Conservation (phyloP, 495 filamentous ascomycete species). For the Neurospora africana region DNA sequence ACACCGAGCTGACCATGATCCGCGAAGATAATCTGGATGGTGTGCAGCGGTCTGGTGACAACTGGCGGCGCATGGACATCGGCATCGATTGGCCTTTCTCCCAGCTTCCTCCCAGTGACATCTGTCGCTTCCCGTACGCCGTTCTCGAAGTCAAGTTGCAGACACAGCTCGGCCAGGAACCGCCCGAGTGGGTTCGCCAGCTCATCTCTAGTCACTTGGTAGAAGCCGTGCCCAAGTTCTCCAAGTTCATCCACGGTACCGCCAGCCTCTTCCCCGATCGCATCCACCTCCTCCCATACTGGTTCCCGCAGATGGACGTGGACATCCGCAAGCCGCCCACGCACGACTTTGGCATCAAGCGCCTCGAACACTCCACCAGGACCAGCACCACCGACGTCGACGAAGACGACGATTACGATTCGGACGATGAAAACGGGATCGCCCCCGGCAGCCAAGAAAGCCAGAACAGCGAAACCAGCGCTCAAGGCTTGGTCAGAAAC, state of each 20-base stretch:
- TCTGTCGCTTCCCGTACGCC: constrained; percentile 90
- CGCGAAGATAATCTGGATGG: constrained; percentile 94
- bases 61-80: constrained; percentile 97
- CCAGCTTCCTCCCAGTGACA: constrained; percentile 73
- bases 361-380: constrained; percentile 61
- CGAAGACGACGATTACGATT: constrained; percentile 49
- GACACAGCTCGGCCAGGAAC: constrained; percentile 93
- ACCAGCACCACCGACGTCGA: constrained; percentile 69
- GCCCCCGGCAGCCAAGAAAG: neutral
- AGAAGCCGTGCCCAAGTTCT: constrained; percentile 97
- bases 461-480: constrained; percentile 27
- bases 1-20: constrained; percentile 89
- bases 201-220: constrained; percentile 88
- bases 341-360: constrained; percentile 78
- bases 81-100: constrained; percentile 92
- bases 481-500: constrained; percentile 24
- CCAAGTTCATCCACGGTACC: constrained; percentile 96
- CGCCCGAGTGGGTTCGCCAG: constrained; percentile 91
- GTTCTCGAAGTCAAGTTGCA: constrained; percentile 96
- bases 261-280: constrained; percentile 76
- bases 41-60: constrained; percentile 60
- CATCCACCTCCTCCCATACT: constrained; percentile 88
- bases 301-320: constrained; percentile 96
- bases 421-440: constrained; percentile 37
- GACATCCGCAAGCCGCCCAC: constrained; percentile 91